Evolutionary conservation across 257 asterid genomes (phyloP).

Genomic region (Nicotiana sylvestris): DNA sequence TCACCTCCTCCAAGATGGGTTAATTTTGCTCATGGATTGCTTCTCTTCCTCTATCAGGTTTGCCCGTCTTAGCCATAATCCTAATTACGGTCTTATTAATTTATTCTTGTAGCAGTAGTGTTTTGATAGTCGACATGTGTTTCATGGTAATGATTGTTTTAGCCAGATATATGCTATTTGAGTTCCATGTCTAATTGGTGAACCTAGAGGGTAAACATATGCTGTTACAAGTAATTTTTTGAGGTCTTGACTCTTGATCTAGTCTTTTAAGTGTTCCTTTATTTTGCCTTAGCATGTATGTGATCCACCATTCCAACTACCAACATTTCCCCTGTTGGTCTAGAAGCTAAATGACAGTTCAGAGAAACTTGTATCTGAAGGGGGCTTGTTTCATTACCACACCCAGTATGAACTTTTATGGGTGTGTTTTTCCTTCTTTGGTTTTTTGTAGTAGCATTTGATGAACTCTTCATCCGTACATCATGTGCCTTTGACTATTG

Average conservation of each 20-base stretch:
- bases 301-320: background rate
- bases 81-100: background rate
- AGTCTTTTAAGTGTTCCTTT: background rate
- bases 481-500: background rate
- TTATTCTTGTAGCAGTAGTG: background rate
- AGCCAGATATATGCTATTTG: background rate
- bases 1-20: slow-evolving; percentile 98
- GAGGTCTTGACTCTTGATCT: background rate
- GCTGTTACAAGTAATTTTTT: background rate
- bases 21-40: slow-evolving; percentile 81
- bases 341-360: background rate
- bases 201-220: background rate
- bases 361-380: background rate
- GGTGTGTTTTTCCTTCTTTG: background rate
- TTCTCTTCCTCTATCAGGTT: slow-evolving; percentile 90
- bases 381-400: background rate
- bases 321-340: background rate
- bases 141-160: background rate
- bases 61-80: slow-evolving; percentile 1
- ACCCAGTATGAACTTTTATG: background rate
- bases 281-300: background rate
- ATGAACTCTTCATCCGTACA: background rate
- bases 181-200: background rate
- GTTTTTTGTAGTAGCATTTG: background rate
- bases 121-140: slow-evolving; percentile 1